Base-by-base conservation (phyloP, 2,329 filamentous ascomycete species). In the Cladosporium austrohemisphaericum region DNA sequence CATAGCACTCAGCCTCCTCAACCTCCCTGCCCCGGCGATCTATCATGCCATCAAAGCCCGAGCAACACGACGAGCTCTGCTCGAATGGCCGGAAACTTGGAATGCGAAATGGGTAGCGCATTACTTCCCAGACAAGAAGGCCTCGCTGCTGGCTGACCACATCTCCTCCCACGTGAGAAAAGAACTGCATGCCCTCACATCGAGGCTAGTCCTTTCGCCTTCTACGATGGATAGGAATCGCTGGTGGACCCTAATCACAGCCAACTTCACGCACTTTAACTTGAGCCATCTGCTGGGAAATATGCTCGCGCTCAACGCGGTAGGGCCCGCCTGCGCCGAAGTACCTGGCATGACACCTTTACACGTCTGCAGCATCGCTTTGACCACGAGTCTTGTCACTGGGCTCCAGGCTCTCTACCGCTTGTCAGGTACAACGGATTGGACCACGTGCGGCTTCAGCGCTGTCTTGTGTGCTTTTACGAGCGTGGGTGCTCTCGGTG, bases 141-240 rank as follows among this genome's bases (percentile, higher is more conserved):
- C 23, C 8, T 40, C 41, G 14, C 44, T 53, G 26, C 33, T 37
- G 3, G 32, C 44, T n/a, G 33, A 47, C n/a, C 44, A 47, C 44
- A 11, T 47, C 23, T 47, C 44, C 23, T 16, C 33, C 4, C 44
- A 31, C 23, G 44, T 47, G 9, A 9, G 25, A 20, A 25, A 38
- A 13, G 32, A 23, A 16, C 44, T 47, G 2, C 33, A 23, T 14
- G 16, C 13, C 33, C 31, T 47, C 10, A 38, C 33, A 26, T 29
- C 23, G 1, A 31, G 14, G 23, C 33, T 47, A 23, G 23, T 38
- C 13, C 44, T 47, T 18, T 47, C 44, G 32, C 49, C 35, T 6
- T n/a, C 41, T 9, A 46, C 86, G 8, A 11, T 22, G 5, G 7
- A n/a, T 11, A 16, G 35, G 18, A 46, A 26, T 5, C 43, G 36